These are phyloP conservation scores for Pterocarpus macrocarpus DNA, from an alignment of 306 rosid species.

Conservation along the genomic window DNA sequence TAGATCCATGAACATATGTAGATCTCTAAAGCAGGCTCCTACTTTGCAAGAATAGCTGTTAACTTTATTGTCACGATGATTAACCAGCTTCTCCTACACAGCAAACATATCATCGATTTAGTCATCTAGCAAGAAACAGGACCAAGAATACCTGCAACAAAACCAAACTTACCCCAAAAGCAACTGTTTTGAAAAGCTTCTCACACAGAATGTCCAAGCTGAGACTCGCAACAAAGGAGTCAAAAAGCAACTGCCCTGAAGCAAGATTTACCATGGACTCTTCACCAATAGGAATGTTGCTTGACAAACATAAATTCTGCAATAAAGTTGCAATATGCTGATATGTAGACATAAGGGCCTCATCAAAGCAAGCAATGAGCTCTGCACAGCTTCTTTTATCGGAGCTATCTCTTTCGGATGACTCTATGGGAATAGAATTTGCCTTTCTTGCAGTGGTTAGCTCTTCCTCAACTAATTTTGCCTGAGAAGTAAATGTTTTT, in stretches of 20 bases:
- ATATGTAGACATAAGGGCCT: slow-evolving; percentile 57
- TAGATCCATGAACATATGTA: slow-evolving; percentile 54
- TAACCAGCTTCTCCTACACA: slow-evolving; percentile 69
- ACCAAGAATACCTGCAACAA: neutral
- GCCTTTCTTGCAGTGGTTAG: slow-evolving; percentile 47
- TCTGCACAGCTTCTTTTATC: slow-evolving; percentile 40
- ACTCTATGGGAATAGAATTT: slow-evolving; percentile 26
- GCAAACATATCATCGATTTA: slow-evolving; percentile 36
- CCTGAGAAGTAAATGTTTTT: slow-evolving; percentile 56
- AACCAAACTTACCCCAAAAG: slow-evolving; percentile 67
- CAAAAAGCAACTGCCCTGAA: slow-evolving; percentile 65
- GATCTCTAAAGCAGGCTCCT: slow-evolving; percentile 62
- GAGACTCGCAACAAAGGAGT: slow-evolving; percentile 57
- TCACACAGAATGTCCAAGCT: slow-evolving; percentile 63
- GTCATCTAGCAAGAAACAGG: slow-evolving; percentile 24
- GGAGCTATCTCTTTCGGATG: slow-evolving; percentile 36
- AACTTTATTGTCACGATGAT: slow-evolving; percentile 47
- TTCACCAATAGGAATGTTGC: slow-evolving; percentile 48
- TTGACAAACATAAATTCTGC: slow-evolving; percentile 53
- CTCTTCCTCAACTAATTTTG: slow-evolving; percentile 65
- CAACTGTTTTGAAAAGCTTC: slow-evolving; percentile 58
- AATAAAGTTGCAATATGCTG: slow-evolving; percentile 59
- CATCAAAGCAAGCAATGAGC: slow-evolving; percentile 52
- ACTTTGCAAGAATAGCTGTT: slow-evolving; percentile 37
- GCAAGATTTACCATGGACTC: slow-evolving; percentile 57